These are phyloP conservation scores for Zizania palustris DNA, from an alignment of 202 grass and related monocot species.

Conservation along the genomic window DNA sequence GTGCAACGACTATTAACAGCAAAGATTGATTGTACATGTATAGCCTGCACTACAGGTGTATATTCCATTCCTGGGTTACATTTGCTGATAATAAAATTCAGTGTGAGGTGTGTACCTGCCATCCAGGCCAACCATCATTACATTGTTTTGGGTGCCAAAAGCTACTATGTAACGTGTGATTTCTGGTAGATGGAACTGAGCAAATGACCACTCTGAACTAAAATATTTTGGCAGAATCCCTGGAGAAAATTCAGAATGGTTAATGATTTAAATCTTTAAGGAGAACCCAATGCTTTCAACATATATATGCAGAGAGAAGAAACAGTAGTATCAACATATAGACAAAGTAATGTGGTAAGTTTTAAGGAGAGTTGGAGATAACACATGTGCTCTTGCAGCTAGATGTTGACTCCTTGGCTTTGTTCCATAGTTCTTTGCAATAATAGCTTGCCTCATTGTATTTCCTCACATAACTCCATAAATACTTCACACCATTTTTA, in stretches of 20 bases:
- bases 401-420: neutral
- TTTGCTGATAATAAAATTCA: conserved; percentile 27
- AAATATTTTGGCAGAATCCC: conserved; percentile 89
- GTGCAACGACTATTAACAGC: neutral
- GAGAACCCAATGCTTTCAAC: neutral
- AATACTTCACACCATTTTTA: neutral
- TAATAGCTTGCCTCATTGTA: conserved; percentile 13
- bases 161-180: conserved; percentile 82
- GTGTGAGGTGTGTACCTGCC: conserved; percentile 65
- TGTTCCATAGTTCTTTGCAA: neutral
- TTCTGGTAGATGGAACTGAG: conserved; percentile 92
- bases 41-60: neutral
- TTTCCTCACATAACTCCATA: neutral
- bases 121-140: conserved; percentile 93
- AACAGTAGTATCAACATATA: neutral
- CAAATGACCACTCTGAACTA: conserved; percentile 98
- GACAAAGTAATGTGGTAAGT: neutral
- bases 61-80: conserved; percentile 16
- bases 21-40: conserved; percentile 19
- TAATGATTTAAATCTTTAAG: neutral
- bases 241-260: conserved; percentile 45
- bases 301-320: neutral
- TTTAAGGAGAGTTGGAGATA: neutral
- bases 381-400: neutral
- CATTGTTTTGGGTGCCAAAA: conserved; percentile 80